phyloP scores from a whole-genome alignment of 139 green algal genomes.

The Chlamydomonas sphaeroides region DNA sequence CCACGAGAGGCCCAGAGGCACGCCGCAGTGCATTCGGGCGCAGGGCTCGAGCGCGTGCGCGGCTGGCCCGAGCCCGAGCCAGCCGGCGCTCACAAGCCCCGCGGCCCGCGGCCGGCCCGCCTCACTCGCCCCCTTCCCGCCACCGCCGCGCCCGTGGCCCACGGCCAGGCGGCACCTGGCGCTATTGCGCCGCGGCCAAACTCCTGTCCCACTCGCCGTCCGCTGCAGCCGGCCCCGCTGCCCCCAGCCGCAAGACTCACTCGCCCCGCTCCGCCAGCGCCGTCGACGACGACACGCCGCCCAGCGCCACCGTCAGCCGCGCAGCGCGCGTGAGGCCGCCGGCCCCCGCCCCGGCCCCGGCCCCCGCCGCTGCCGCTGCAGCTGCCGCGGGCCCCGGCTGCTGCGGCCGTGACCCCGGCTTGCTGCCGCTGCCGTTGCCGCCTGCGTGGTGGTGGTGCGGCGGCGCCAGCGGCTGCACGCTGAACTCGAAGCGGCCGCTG shows the following conservation, averaged over 20 bases:
- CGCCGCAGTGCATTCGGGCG: too few species aligned
- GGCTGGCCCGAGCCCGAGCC: too few species aligned
- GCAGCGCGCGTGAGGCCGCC: not conserved
- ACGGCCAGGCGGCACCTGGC: too few species aligned
- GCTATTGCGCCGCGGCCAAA: too few species aligned
- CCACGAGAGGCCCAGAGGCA: too few species aligned
- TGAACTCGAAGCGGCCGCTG: constrained; percentile 58
- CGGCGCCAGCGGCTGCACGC: not conserved
- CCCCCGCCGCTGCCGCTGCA: not conserved
- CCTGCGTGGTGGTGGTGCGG: not conserved
- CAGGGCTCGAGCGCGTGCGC: too few species aligned
- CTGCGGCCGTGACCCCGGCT: not conserved
- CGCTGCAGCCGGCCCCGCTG: not conserved
- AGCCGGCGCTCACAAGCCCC: too few species aligned
- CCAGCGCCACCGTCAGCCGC: constrained; percentile 29
- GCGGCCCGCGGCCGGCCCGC: too few species aligned
- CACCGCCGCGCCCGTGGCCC: too few species aligned
- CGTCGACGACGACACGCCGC: constrained; percentile 36
- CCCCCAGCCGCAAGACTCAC: not conserved
- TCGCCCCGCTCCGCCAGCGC: constrained; percentile 35
- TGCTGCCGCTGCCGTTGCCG: constrained; percentile 3
- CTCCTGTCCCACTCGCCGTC: too few species aligned
- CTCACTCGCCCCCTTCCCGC: too few species aligned
- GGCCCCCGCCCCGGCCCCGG: not conserved
- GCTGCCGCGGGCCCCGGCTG: not conserved